Evolutionary conservation across 306 rosid species (phyloP), one percentile per base, ranked within the genome.

Genomic region (Cercis canadensis): DNA sequence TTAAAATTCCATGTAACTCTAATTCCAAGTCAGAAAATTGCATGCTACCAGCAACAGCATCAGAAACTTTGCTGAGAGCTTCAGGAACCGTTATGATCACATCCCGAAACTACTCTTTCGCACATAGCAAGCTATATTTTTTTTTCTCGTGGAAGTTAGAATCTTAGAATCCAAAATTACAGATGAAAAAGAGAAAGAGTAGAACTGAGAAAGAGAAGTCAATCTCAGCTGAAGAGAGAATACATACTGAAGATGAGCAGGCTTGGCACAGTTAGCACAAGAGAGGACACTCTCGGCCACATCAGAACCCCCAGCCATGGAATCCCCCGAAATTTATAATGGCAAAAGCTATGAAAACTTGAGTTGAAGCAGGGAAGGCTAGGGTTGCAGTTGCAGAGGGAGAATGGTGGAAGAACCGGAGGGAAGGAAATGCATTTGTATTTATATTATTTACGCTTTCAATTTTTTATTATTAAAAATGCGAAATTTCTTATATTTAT

Each of bases 161-260:
- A 17, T 11, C 37, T 49, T 12, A 4, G 8, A 72, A 57, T 36
- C 59, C 53, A 51, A 52, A 49, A 41, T 8, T 39, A 62, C 24
- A 37, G 8, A 11, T 0, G 8, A 18, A 6, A 1, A n/a, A 4
- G 15, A 55, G 10, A 37, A 60, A 24, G 7, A 37, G 10, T n/a
- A 11, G 5, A 8, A 31, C 6, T 33, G 15, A 51, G 43, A 74
- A n/a, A 11, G 24, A 12, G 13, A 24, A 7, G 32, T 36, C 24
- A 53, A 1, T 11, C 49, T 43, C 31, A 29, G 40, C 40, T 13
- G 36, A 14, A 33, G 15, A 14, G 9, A 47, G 7, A 33, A 18
- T n/a, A 62, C 87, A 17, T 83, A 95, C 97, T 89, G 96, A 65
- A 95, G 96, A 58, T 73, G 78, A 64, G 99, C 94, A 62, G 96